Base-by-base conservation (phyloP, 495 filamentous ascomycete species). In the Neurospora africana region DNA sequence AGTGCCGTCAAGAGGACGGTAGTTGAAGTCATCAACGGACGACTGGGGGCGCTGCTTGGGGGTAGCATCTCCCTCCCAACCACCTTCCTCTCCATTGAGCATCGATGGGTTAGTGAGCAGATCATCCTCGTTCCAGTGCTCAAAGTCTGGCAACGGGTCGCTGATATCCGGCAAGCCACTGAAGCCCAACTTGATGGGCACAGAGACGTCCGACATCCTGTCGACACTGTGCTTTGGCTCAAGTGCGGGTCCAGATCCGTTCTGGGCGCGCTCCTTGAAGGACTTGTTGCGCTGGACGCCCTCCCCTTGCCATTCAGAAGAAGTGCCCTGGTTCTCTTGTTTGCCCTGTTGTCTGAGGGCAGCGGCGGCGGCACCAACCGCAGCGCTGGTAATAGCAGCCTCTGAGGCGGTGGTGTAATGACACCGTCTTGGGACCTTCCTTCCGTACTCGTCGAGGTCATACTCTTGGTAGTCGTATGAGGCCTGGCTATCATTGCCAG, bases 201-300 rank as follows among this genome's bases (percentile, higher is more conserved):
- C 81, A 23, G 90, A 86, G 23, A 89, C 86, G 37, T 86, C 81
- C 13, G 68, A 73, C 27, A 91, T 89, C 65, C 87, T 84, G 58
- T 92, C 88, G 40, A 92, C 83, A 76, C 92, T 94, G 72, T 92
- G 91, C n/a, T 87, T 88, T n/a, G 92, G 91, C 13, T 92, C 93
- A 33, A 86, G 85, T 27, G 86, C 85, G n/a, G 85, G 83, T 65
- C 79, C 79, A 39, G 80, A 80, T 0, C 81, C 83, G 61, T 85
- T 82, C 75, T 82, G 78, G 4, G 85, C 83, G 68, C 86, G 84
- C 72, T 88, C 85, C 73, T 87, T 87, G 79, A 88, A 88, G 13
- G 86, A 88, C 69, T 79, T 80, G 72, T 85, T 84, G 73, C 83
- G 81, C 40, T 78, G 74, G 15, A 84, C 79, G n/a, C 83, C 84